Percentiles rank a stretch among this genome's conserved stretches.
Conservation (phyloP, 768 basidiomycete species). For the Suillus sp. region DNA sequence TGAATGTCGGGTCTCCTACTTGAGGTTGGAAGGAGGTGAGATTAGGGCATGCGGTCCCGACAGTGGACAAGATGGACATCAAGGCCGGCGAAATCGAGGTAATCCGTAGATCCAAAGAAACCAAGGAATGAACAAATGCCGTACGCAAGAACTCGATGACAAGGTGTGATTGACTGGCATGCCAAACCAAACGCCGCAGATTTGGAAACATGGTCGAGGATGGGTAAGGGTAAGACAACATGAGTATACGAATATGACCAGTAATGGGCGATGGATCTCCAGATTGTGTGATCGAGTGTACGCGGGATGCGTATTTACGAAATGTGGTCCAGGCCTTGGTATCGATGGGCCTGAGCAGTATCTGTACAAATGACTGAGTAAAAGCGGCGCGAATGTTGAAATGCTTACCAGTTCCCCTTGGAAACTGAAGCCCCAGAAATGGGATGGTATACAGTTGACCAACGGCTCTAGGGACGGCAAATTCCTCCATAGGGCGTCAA, state of each 20-base stretch:
- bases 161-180: conserved; percentile 19
- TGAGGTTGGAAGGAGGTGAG: conserved; percentile 22
- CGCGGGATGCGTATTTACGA: conserved; percentile 27
- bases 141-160: conserved; percentile 28
- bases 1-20: neutral
- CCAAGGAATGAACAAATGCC: conserved; percentile 28
- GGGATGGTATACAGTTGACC: conserved; percentile 8
- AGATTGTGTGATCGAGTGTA: conserved; percentile 22
- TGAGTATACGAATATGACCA: conserved; percentile 10
- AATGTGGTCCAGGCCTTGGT: conserved; percentile 26
- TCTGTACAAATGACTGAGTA: neutral
- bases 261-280: conserved; percentile 23
- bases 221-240: conserved; percentile 19
- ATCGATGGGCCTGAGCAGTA: neutral
- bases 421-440: neutral
- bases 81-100: neutral
- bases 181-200: conserved; percentile 28
- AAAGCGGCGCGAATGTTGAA: neutral
- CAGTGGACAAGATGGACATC: conserved; percentile 21
- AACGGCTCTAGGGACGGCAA: conserved; percentile 26
- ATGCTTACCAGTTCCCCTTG: neutral
- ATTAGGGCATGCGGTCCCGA: conserved; percentile 28
- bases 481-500: conserved; percentile 29
- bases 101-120: conserved; percentile 18
- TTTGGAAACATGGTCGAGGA: conserved; percentile 29